These are phyloP conservation scores for Alternaria ethzedia DNA, from an alignment of 2,329 filamentous ascomycete species.

Conservation along the genomic window DNA sequence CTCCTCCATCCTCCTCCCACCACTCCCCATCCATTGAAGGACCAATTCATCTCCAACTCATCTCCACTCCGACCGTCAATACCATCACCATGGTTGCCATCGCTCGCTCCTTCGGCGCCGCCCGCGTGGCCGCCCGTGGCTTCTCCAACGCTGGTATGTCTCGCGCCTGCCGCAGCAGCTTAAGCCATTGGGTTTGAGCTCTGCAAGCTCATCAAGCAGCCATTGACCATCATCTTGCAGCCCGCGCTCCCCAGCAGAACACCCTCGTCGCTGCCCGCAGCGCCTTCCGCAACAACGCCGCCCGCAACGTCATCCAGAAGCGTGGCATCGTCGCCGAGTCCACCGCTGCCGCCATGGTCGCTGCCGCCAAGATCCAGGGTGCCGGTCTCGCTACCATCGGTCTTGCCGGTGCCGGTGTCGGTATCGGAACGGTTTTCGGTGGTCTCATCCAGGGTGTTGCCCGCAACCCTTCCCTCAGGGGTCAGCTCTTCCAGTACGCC, in stretches of 20 bases:
- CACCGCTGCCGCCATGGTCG: constrained; percentile 51
- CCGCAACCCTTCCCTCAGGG: constrained; percentile 92
- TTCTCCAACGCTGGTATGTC: constrained; percentile 48
- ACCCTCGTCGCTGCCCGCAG: constrained; percentile 49
- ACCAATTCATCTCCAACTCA: constrained; percentile 49
- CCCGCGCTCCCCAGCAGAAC: constrained; percentile 45
- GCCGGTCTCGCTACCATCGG: constrained; percentile 75
- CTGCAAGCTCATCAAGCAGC: constrained; percentile 30
- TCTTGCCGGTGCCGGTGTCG: constrained; percentile 91
- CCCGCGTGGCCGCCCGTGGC: constrained; percentile 50
- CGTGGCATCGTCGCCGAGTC: constrained; percentile 52
- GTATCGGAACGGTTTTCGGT: constrained; percentile 94
- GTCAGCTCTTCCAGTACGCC: constrained; percentile 95
- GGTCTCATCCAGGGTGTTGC: constrained; percentile 87
- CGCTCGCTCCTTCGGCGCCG: constrained; percentile 49
- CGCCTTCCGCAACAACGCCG: constrained; percentile 51
- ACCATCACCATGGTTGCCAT: constrained; percentile 51
- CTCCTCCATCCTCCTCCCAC: constrained; percentile 35
- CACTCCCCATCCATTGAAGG: constrained; percentile 43
- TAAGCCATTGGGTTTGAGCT: constrained; percentile 38
- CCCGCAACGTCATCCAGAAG: constrained; percentile 50
- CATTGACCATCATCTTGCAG: constrained; percentile 44
- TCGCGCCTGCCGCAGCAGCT: constrained; percentile 45
- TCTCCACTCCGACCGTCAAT: constrained; percentile 46
- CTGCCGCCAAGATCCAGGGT: constrained; percentile 52